phyloP scores from a whole-genome alignment of 495 filamentous ascomycete species.

The Durotheca rogersii region DNA sequence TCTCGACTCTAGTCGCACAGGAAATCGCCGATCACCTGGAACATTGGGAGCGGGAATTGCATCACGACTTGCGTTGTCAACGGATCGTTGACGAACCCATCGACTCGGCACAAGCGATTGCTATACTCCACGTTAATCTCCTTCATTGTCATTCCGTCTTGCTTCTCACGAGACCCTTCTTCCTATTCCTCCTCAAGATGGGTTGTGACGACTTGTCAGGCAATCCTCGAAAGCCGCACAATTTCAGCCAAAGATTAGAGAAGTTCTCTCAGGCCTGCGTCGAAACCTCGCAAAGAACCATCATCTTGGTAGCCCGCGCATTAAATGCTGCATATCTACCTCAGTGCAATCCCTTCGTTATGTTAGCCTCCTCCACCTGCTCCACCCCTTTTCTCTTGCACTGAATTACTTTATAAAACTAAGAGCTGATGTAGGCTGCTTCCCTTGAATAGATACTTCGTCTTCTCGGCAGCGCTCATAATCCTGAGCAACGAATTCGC shows the following conservation, averaged over 20 bases:
- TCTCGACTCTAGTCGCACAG: conserved; percentile 65
- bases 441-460: conserved; percentile 55
- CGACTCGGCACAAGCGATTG: conserved; percentile 58
- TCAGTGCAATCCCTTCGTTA: conserved; percentile 65
- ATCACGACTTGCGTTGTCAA: conserved; percentile 48
- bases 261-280: conserved; percentile 71
- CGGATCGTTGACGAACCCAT: conserved; percentile 48
- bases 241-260: conserved; percentile 50
- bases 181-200: conserved; percentile 52
- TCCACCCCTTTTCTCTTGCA: too few species aligned
- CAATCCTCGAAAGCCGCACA: conserved; percentile 29
- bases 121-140: conserved; percentile 65
- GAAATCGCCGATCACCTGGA: conserved; percentile 61
- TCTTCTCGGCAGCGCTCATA: conserved; percentile 70
- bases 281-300: conserved; percentile 65
- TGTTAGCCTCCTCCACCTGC: conserved; percentile 48
- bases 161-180: conserved; percentile 70
- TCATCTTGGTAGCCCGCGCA: conserved; percentile 61
- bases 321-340: conserved; percentile 62
- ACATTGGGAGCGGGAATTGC: conserved; percentile 50
- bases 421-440: conserved; percentile 9
- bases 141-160: conserved; percentile 75
- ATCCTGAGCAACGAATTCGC: conserved; percentile 71
- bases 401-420: too few species aligned
- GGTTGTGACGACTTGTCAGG: conserved; percentile 40